Percentiles rank a stretch among this genome's conserved stretches.
Evolutionary conservation across 306 rosid genomes (phyloP).

Genomic region (Citrullus colocynthis): DNA sequence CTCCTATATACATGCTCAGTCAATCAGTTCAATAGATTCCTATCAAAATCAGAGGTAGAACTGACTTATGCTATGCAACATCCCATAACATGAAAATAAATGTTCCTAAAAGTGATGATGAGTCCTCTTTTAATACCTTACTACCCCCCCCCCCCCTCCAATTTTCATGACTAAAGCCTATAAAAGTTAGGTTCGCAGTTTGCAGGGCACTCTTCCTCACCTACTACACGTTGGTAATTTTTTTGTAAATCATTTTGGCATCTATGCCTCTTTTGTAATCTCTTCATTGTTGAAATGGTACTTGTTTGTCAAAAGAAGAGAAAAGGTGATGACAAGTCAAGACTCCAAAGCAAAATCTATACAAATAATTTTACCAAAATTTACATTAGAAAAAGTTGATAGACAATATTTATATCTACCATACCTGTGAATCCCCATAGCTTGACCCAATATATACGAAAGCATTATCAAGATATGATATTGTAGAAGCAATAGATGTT

Average conservation of each 20-base stretch:
- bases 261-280: no score
- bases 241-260: no score
- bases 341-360: neutral
- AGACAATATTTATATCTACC: neutral
- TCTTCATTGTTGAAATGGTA: no score
- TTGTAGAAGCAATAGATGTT: conserved; percentile 88
- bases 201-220: no score
- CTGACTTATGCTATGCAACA: neutral
- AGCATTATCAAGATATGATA: conserved; percentile 92
- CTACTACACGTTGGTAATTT: no score
- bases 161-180: no score
- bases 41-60: neutral
- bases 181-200: no score
- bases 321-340: neutral
- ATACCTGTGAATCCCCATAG: conserved; percentile 94
- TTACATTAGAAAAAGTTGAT: neutral
- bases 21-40: neutral
- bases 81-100: neutral
- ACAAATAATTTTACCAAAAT: neutral
- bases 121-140: no score
- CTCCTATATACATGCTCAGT: neutral
- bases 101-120: neutral
- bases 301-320: no score
- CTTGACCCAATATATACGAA: conserved; percentile 87
- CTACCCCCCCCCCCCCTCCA: no score